phyloP scores from a whole-genome alignment of 441 rosid species.

The Isatis lusitanica region DNA sequence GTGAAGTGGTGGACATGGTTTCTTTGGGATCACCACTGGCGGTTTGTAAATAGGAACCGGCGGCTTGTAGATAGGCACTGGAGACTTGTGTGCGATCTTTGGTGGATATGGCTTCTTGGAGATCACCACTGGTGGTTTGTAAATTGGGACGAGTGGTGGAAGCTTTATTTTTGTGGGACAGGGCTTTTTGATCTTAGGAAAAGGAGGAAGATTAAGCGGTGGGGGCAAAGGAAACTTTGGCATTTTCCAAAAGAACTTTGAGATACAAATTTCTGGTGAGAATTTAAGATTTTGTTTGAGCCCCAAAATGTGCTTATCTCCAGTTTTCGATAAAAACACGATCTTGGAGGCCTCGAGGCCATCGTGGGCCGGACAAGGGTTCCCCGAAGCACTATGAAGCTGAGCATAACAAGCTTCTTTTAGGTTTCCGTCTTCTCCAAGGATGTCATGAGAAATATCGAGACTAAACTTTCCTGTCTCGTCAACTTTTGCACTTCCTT shows the following conservation, averaged over 20 bases:
- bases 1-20: conserved; percentile 13
- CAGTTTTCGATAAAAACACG: conserved; percentile 41
- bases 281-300: conserved; percentile 56
- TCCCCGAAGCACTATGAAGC: conserved; percentile 62
- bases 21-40: conserved; percentile 25
- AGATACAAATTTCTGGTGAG: conserved; percentile 59
- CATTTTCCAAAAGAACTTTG: conserved; percentile 61
- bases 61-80: conserved; percentile 15
- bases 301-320: conserved; percentile 49
- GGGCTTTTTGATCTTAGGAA: conserved; percentile 31
- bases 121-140: conserved; percentile 33
- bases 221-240: conserved; percentile 39
- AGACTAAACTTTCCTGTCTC: conserved; percentile 59
- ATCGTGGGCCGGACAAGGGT: conserved; percentile 58
- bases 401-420: conserved; percentile 81
- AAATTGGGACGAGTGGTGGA: conserved; percentile 1
- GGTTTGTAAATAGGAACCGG: conserved; percentile 28
- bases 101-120: conserved; percentile 37
- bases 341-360: conserved; percentile 58
- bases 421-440: conserved; percentile 45
- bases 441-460: conserved; percentile 52
- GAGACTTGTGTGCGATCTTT: conserved; percentile 8
- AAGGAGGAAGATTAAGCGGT: conserved; percentile 35
- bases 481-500: conserved; percentile 58
- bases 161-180: conserved; percentile 35